Evolutionary conservation across 1,284 basidiomycete species (phyloP).

Genomic region (Tylopilus sp.): DNA sequence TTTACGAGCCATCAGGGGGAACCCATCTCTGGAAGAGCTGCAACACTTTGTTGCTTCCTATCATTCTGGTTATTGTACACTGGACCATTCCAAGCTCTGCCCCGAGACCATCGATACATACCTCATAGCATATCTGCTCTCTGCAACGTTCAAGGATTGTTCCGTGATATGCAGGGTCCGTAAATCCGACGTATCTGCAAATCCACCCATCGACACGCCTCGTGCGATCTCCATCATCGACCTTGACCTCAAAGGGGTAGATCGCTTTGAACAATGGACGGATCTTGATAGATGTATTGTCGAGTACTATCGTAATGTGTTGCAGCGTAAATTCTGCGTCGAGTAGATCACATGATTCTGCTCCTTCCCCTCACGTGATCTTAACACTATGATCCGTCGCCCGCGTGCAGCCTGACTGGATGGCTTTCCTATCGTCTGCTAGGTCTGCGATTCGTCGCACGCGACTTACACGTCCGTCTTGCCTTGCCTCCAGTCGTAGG

Average conservation of each 20-base stretch:
- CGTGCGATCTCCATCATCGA: conserved; percentile 73
- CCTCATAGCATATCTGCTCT: conserved; percentile 76
- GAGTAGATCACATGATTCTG: conserved; percentile 27
- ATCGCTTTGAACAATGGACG: conserved; percentile 69
- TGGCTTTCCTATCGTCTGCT: conserved; percentile 15
- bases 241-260: conserved; percentile 78
- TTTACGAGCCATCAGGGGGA: conserved; percentile 19
- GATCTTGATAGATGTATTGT: conserved; percentile 74
- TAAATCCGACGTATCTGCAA: conserved; percentile 10
- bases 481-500: conserved; percentile 5
- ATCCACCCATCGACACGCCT: conserved; percentile 12
- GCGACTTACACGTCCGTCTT: neutral
- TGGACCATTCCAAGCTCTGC: conserved; percentile 41
- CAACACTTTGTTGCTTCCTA: conserved; percentile 57
- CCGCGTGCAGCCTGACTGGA: too few species aligned
- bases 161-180: conserved; percentile 73
- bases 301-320: conserved; percentile 39
- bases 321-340: conserved; percentile 41
- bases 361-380: conserved; percentile 17
- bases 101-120: conserved; percentile 54
- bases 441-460: conserved; percentile 10
- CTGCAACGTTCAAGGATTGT: conserved; percentile 96
- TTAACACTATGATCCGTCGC: neutral
- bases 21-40: conserved; percentile 61
- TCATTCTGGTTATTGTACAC: conserved; percentile 34